Percentiles rank a stretch among this genome's conserved stretches.
Conservation (phyloP, 106 monocot genomes). For the Phalaenopsis aphrodite region DNA sequence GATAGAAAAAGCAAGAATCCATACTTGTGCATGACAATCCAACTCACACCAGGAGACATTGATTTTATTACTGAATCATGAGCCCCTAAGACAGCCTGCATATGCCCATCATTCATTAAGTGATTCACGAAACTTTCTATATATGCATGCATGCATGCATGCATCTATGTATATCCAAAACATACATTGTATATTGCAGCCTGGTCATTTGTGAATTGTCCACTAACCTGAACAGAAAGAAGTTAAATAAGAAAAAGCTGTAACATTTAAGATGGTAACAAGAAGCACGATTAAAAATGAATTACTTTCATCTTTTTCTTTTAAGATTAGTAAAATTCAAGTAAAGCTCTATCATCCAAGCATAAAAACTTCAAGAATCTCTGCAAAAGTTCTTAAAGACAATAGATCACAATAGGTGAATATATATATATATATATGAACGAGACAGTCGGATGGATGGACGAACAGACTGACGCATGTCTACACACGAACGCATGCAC, state of each 20-base stretch:
- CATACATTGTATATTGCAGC: slow-evolving; percentile 82
- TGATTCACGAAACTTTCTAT: not conserved
- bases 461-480: no score
- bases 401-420: not conserved
- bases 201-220: slow-evolving; percentile 82
- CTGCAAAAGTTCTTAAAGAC: not conserved
- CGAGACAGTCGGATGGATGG: no score
- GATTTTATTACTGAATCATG: slow-evolving; percentile 72
- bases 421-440: no score
- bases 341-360: not conserved
- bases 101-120: not conserved
- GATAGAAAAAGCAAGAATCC: slow-evolving; percentile 1
- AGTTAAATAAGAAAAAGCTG: not conserved
- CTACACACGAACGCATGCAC: no score
- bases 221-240: slow-evolving; percentile 51
- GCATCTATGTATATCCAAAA: slow-evolving; percentile 1
- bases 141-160: not conserved
- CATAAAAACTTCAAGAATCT: not conserved
- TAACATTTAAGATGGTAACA: not conserved
- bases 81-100: slow-evolving; percentile 85
- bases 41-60: slow-evolving; percentile 80
- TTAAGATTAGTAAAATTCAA: not conserved
- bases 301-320: not conserved
- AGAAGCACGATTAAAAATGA: not conserved
- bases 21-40: slow-evolving; percentile 98